Conservation (phyloP, 2,329 filamentous ascomycete species). For the Fusarium verticillioides region DNA sequence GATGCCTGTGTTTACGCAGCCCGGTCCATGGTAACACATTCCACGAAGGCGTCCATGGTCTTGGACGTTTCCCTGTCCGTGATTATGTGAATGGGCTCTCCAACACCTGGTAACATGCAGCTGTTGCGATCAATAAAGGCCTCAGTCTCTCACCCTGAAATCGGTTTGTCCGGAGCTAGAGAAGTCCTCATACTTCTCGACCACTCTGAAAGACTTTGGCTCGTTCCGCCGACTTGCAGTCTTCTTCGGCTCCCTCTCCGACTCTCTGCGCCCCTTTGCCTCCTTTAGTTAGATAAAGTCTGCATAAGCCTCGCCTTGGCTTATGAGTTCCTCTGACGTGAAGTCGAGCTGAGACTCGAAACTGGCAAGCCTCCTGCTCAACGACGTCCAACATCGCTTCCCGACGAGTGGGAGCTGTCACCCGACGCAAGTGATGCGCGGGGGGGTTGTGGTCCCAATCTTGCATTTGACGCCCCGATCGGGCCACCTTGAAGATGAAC, state of each 20-base stretch:
- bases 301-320: too few relatives aligned
- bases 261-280: slow-evolving; percentile 24
- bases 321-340: too few relatives aligned
- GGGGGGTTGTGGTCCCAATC: too few relatives aligned
- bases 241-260: slow-evolving; percentile 20
- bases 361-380: too few relatives aligned
- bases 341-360: too few relatives aligned
- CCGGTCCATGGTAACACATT: slow-evolving; percentile 60
- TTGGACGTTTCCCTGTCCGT: slow-evolving; percentile 72
- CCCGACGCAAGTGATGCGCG: too few relatives aligned
- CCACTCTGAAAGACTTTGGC: slow-evolving; percentile 13
- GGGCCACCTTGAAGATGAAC: too few relatives aligned
- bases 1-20: not conserved
- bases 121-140: slow-evolving; percentile 69
- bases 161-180: too few relatives aligned
- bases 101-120: slow-evolving; percentile 62
- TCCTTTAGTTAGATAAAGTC: slow-evolving; percentile 10
- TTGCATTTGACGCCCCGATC: too few relatives aligned
- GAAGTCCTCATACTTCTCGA: too few relatives aligned
- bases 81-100: slow-evolving; percentile 70
- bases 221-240: not conserved
- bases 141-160: slow-evolving; percentile 56
- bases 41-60: slow-evolving; percentile 70
- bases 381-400: too few relatives aligned
- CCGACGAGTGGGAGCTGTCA: too few relatives aligned